phyloP scores from a whole-genome alignment of 108 stramenopile genomes.

The Poteriospumella lacustris region DNA sequence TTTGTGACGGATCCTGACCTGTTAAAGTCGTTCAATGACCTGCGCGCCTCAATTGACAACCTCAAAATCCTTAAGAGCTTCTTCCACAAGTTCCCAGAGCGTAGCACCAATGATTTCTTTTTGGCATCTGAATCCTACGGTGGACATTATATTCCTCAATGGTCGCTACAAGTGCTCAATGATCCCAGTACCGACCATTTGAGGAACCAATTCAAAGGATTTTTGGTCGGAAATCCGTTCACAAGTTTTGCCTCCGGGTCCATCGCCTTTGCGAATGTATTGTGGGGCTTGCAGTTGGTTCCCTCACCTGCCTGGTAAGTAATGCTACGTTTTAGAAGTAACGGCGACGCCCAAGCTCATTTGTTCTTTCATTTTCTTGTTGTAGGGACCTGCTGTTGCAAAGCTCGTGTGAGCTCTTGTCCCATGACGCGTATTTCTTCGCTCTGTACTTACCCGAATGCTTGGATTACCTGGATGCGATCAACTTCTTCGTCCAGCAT shows the following conservation, averaged over 20 bases:
- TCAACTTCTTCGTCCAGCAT: not conserved
- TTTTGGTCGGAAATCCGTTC: constrained; percentile 24
- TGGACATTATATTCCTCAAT: constrained; percentile 32
- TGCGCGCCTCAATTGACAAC: constrained; percentile 5
- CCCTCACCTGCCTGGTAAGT: not conserved
- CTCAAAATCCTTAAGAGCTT: not conserved
- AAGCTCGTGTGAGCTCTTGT: not conserved
- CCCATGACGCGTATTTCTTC: constrained; percentile 1
- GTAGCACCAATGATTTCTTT: not conserved
- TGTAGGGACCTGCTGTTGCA: not conserved
- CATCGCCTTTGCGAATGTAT: constrained; percentile 1
- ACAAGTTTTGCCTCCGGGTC: not conserved
- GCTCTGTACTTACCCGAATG: not conserved
- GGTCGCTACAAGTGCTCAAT: not conserved
- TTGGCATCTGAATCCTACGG: constrained; percentile 30
- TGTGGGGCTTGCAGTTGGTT: constrained; percentile 28
- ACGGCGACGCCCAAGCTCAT: no score
- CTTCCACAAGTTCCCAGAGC: constrained; percentile 12
- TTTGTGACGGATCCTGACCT: constrained; percentile 57
- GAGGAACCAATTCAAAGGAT: not conserved
- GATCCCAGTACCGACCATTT: not conserved
- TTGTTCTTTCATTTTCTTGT: not conserved
- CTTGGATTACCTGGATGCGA: not conserved
- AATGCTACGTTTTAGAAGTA: no score
- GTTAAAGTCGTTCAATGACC: not conserved